Evolutionary conservation across 2,329 filamentous ascomycete species (phyloP), one percentile per base, ranked within the genome.

Genomic region (Aspergillus fumigatus): DNA sequence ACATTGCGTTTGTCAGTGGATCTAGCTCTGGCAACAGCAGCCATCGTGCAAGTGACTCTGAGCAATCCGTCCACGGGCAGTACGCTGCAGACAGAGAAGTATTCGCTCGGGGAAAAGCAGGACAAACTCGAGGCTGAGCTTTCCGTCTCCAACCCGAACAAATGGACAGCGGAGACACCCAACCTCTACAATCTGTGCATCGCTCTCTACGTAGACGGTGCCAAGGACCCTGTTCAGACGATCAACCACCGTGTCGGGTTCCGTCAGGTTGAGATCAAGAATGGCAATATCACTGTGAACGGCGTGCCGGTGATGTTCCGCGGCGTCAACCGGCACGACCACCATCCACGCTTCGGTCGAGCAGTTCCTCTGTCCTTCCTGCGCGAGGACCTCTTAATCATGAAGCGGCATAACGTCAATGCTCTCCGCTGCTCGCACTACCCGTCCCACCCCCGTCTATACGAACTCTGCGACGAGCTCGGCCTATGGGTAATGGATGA

Each of bases 401-500:
- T 89, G 86, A 89, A 90, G 71, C 75, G 72, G 7, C 82, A 88
- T 76, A 89, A 88, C 64, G 79, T 89, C 73, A 90, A 90, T 62
- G 84, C 87, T 1, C 78, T 90, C 6, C 83, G 87, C 0, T 87
- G 83, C 56, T 86, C 83, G 1, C 87, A 90, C 67, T 87, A 89
- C 60, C 84, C 86, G 0, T 21, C 77, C 75, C 81, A 71, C 43
- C 66, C 71, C 4, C 51, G 59, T 3, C 59, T 74, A 0, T 65
- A 68, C 19, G 61, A 66, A 2, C 61, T 74, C 10, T 70, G 67
- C 48, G 70, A 74, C 51, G 71, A 73, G 59, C 58, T 74, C 10
- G 72, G 72, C 0, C 58, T 74, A 19, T 74, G 68, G 65, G 67
- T 74, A 11, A 70, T 74, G 45, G 71, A 72, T 21, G 72, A 74